phyloP scores from a whole-genome alignment of 257 asterid genomes.

The Nicotiana paniculata region DNA sequence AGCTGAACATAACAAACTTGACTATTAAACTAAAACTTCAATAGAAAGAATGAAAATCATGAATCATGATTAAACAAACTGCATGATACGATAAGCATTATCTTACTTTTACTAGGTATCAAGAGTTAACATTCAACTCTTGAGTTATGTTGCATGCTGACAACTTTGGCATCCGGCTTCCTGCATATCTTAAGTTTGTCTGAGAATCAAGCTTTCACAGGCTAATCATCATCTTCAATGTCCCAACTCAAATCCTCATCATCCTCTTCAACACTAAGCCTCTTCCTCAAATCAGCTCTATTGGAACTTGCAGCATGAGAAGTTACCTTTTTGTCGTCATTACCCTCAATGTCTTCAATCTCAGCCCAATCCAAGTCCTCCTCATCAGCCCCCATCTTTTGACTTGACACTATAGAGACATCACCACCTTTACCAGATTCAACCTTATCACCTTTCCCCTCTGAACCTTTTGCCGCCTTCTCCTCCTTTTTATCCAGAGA shows the following conservation, averaged over 20 bases:
- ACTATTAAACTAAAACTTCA: not conserved
- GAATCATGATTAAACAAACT: slow-evolving; percentile 15
- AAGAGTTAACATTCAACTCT: not conserved
- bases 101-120: slow-evolving; percentile 8
- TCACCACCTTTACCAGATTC: slow-evolving; percentile 23
- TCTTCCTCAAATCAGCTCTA: slow-evolving; percentile 36
- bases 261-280: slow-evolving; percentile 50
- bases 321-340: slow-evolving; percentile 44
- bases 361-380: slow-evolving; percentile 90
- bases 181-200: not conserved
- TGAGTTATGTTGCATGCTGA: not conserved
- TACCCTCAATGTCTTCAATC: slow-evolving; percentile 65
- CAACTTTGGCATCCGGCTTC: not conserved
- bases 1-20: not conserved
- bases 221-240: slow-evolving; percentile 66
- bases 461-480: slow-evolving; percentile 22
- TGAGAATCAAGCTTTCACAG: slow-evolving; percentile 24
- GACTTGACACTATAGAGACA: slow-evolving; percentile 20
- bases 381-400: slow-evolving; percentile 34
- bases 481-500: slow-evolving; percentile 22
- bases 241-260: slow-evolving; percentile 83
- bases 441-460: slow-evolving; percentile 18
- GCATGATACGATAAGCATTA: not conserved
- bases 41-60: not conserved
- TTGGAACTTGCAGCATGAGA: slow-evolving; percentile 30